Evolutionary conservation across 2,329 filamentous ascomycete genomes (phyloP).

Genomic region (Exophiala alcalophila): DNA sequence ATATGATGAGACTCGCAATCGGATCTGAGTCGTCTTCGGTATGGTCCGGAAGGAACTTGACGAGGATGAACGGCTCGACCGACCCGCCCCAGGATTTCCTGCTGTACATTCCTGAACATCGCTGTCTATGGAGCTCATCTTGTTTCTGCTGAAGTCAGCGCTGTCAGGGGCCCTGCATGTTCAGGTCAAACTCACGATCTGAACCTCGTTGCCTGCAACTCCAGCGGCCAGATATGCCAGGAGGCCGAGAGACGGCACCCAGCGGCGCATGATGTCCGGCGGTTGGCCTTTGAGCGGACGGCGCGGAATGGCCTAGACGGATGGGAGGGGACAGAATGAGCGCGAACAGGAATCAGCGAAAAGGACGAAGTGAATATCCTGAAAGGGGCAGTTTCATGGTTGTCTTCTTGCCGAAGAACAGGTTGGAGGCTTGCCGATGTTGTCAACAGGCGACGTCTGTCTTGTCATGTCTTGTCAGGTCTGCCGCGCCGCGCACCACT

Average conservation of each 20-base stretch:
- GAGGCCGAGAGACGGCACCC: conserved; percentile 27
- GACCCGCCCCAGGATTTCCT: conserved; percentile 82
- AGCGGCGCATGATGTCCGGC: conserved; percentile 27
- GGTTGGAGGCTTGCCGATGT: no score
- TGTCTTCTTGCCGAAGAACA: no score
- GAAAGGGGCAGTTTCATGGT: no score
- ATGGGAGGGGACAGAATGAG: no score
- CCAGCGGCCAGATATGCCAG: conserved; percentile 27
- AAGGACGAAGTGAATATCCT: no score
- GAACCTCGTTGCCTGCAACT: conserved; percentile 45
- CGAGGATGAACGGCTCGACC: conserved; percentile 82
- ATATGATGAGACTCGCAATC: conserved; percentile 79
- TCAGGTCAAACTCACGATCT: conserved; percentile 47
- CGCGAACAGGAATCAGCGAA: no score
- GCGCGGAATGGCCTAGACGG: neutral
- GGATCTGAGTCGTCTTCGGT: conserved; percentile 64
- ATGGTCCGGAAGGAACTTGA: conserved; percentile 65
- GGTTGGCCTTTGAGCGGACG: no score
- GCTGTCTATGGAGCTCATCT: conserved; percentile 71
- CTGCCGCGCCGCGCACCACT: no score
- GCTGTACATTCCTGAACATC: conserved; percentile 94
- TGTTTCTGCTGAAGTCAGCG: conserved; percentile 58
- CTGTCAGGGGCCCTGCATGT: conserved; percentile 11
- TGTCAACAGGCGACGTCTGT: no score
- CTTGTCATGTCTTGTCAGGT: no score